Base-by-base conservation (phyloP, 2,329 filamentous ascomycete species). In the Pestalotiopsis sp. region DNA sequence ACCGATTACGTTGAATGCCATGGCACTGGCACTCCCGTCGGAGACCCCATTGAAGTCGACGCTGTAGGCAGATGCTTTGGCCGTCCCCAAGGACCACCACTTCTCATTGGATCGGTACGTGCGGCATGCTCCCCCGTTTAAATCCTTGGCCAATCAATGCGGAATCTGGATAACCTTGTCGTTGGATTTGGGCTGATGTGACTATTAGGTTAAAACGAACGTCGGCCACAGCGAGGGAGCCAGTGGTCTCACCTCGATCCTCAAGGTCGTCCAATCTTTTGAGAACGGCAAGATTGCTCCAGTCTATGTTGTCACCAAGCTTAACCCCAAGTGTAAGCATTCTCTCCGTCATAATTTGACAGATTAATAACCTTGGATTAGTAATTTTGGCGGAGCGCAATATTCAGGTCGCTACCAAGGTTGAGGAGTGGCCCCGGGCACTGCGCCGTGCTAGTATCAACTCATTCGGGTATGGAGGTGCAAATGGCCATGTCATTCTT, bases 71-170 rank as follows among this genome's bases (percentile, higher is more conserved):
- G 6, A 2, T 66, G 65, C 3, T 57, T 23, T 38, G 72, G 70
- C 3, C 67, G 74, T 7, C 72, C 73, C 57, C 74, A 31, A 31
- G 27, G 27, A 7, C 27, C 27, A 31, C 27, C 27, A 31, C 27
- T 31, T 31, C 74, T 20, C 72, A 72, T 27, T 75, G 71, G 9
- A 72, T 78, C 14, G 76, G 77, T 57, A 73, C 72, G 83, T 0
- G 64, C 87, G 0, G 3, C 17, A 27, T 25, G 75, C 36, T 66
- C 13, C 25, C 57, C 11, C 11, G 17, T 41, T 25, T 1, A 9
- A 61, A 49, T 17, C 14, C 3, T 27, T 27, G 27, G 27, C 27
- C 27, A 27, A 3, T 27, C 3, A 5, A 27, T 27, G 6, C 27
- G 27, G 27, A 27, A 27, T 27, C 27, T 27, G 27, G 3, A 27